Conservation (phyloP, 805 yeast species). For the Saturnispora sekii region DNA sequence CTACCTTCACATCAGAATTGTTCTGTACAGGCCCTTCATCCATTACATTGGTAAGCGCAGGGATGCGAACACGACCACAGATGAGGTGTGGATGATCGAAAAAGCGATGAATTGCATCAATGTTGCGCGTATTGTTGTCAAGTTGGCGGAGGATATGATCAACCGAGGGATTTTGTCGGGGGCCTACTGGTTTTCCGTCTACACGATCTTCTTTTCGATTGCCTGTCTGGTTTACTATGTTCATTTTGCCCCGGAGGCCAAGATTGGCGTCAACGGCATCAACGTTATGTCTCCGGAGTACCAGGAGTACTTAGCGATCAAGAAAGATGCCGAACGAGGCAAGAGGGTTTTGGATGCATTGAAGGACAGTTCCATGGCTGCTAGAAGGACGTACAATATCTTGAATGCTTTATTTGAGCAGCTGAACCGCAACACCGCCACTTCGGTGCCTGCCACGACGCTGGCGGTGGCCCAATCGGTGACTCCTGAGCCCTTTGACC, state of each 20-base stretch:
- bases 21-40: constrained; percentile 79
- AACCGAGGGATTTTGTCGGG: constrained; percentile 63
- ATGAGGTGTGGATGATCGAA: constrained; percentile 48
- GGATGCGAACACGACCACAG: constrained; percentile 30
- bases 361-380: constrained; percentile 68
- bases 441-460: background rate
- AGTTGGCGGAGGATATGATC: constrained; percentile 72
- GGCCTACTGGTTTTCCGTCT: constrained; percentile 86
- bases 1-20: constrained; percentile 67
- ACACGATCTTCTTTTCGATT: constrained; percentile 80
- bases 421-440: constrained; percentile 62
- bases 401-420: constrained; percentile 74
- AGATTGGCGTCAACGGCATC: constrained; percentile 6
- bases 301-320: constrained; percentile 46
- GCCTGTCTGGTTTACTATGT: constrained; percentile 78
- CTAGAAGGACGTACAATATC: constrained; percentile 69
- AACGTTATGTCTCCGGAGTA: constrained; percentile 31
- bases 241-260: constrained; percentile 36
- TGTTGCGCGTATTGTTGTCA: constrained; percentile 75
- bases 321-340: constrained; percentile 75
- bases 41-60: constrained; percentile 56
- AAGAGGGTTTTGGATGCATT: constrained; percentile 60
- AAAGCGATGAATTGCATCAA: constrained; percentile 78
- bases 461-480: no score
- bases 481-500: no score